Conservation (phyloP, 2,329 filamentous ascomycete species). For the Paecilomyces fulvus region DNA sequence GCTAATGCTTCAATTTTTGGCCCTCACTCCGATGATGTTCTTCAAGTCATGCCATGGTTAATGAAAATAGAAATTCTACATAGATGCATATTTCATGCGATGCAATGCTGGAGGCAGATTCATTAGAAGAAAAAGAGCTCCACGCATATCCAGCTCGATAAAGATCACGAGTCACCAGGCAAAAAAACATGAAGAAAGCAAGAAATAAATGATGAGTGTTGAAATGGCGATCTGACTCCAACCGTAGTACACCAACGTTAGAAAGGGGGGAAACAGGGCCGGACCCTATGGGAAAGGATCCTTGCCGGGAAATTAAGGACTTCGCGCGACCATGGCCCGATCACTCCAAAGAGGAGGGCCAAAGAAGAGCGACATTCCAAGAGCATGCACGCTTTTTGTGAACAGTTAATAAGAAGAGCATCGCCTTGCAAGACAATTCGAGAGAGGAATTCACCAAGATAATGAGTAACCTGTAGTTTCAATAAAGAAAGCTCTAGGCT, state of each 20-base stretch:
- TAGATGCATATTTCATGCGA: neutral
- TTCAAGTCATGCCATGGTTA: neutral
- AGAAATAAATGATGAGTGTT: neutral
- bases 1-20: neutral
- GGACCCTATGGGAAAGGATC: neutral
- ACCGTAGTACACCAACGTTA: neutral
- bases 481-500: slow-evolving; percentile 9
- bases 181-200: neutral
- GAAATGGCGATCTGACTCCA: neutral
- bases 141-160: neutral
- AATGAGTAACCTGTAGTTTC: slow-evolving; percentile 39
- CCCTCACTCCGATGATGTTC: neutral
- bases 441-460: neutral
- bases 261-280: neutral
- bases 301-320: neutral
- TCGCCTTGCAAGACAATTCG: neutral
- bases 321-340: neutral
- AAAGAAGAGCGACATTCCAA: neutral
- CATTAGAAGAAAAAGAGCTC: neutral
- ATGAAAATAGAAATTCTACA: neutral
- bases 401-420: neutral
- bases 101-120: neutral
- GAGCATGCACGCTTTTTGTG: neutral
- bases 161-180: neutral
- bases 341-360: neutral